Percentiles rank a stretch among this genome's conserved stretches.
Conservation (phyloP, 129 eudicot species). For the Flaveria brownii region DNA sequence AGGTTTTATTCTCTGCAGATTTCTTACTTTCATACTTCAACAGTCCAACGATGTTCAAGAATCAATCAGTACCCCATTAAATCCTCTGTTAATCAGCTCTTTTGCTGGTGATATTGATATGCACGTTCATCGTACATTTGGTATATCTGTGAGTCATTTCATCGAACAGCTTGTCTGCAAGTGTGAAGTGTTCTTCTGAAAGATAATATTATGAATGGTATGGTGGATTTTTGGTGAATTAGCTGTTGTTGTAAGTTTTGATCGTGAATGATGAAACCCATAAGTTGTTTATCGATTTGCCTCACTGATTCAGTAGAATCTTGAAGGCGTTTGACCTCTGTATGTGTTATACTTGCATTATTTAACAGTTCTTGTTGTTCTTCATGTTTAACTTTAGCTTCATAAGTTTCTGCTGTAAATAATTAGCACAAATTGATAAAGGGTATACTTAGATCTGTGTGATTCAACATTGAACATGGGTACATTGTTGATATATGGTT, state of each 20-base stretch:
- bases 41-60: constrained; percentile 16
- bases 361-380: constrained; percentile 9
- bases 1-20: constrained; percentile 58
- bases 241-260: neutral
- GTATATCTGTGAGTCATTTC: constrained; percentile 16
- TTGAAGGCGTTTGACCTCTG: constrained; percentile 15
- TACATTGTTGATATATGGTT: constrained; percentile 3
- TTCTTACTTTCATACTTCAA: constrained; percentile 31
- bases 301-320: neutral
- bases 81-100: constrained; percentile 26
- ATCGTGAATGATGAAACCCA: neutral
- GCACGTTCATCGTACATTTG: constrained; percentile 13
- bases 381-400: constrained; percentile 7
- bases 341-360: neutral
- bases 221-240: constrained; percentile 11
- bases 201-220: constrained; percentile 10
- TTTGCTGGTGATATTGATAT: constrained; percentile 6
- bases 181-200: neutral
- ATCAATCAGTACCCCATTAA: constrained; percentile 23
- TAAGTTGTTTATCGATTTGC: neutral
- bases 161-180: constrained; percentile 29
- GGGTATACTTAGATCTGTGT: constrained; percentile 13
- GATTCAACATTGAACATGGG: constrained; percentile 19
- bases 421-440: neutral
- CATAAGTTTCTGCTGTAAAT: neutral